These are phyloP conservation scores for Tricholoma flavovirens DNA, from an alignment of 768 basidiomycete species.

Conservation along the genomic window DNA sequence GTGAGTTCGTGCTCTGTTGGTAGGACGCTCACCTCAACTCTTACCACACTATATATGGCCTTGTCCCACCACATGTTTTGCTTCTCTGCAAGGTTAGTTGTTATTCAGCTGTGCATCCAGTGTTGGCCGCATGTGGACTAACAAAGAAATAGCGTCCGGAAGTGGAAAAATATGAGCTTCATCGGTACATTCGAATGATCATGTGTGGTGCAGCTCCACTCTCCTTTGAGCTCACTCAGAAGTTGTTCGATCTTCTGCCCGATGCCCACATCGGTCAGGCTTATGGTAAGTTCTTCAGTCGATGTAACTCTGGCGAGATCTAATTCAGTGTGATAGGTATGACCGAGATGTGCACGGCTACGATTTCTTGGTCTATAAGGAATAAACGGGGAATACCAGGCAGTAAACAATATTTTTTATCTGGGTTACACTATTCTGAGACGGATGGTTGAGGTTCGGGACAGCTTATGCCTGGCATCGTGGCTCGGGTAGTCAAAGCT, in stretches of 20 bases:
- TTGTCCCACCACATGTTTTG: conserved; percentile 54
- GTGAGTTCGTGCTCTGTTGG: not conserved
- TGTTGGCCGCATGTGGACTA: not conserved
- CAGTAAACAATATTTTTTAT: conserved; percentile 23
- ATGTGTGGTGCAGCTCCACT: conserved; percentile 59
- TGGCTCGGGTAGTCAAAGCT: conserved; percentile 47
- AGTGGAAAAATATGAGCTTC: conserved; percentile 45
- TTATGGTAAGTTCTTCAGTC: conserved; percentile 34
- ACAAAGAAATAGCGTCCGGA: conserved; percentile 39
- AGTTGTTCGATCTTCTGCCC: conserved; percentile 46
- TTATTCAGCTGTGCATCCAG: not conserved
- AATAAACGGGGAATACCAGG: conserved; percentile 48
- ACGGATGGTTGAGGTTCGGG: conserved; percentile 40
- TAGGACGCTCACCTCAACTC: not conserved
- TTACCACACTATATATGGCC: conserved; percentile 24
- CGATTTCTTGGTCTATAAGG: conserved; percentile 43
- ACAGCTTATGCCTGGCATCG: conserved; percentile 48
- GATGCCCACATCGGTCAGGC: conserved; percentile 52
- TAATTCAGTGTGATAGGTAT: conserved; percentile 36
- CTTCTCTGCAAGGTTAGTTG: conserved; percentile 49
- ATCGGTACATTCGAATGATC: conserved; percentile 35
- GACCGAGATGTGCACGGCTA: conserved; percentile 58
- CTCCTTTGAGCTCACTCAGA: conserved; percentile 45
- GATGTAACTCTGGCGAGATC: not conserved
- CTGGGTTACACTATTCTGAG: not conserved